These are phyloP conservation scores for Marchantia paleacea DNA, from an alignment of 225 moss, liverwort and hornwort species.

Conservation along the genomic window DNA sequence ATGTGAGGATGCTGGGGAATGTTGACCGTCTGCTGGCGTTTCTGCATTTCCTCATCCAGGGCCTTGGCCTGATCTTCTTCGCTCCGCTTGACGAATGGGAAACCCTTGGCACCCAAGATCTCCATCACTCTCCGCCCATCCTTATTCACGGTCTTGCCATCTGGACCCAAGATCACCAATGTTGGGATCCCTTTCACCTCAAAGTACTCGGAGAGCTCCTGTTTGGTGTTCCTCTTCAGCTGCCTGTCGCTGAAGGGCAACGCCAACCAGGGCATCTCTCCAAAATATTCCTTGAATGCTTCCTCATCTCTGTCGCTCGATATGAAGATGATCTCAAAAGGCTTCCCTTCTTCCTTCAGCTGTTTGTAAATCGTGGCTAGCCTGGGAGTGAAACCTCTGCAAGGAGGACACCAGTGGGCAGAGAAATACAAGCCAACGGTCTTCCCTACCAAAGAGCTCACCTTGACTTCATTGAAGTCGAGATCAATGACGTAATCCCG, in stretches of 20 bases:
- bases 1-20: slow-evolving; percentile 10
- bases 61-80: slow-evolving; percentile 2
- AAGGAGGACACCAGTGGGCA: slow-evolving; percentile 26
- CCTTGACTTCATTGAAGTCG: slow-evolving; percentile 14
- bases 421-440: slow-evolving; percentile 28
- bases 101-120: slow-evolving; percentile 19
- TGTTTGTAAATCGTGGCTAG: slow-evolving; percentile 18
- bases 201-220: slow-evolving; percentile 1
- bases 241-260: slow-evolving; percentile 21
- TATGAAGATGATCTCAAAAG: slow-evolving; percentile 28
- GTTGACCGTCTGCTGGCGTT: background rate
- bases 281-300: slow-evolving; percentile 7
- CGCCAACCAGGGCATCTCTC: slow-evolving; percentile 24
- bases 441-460: slow-evolving; percentile 24
- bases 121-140: slow-evolving; percentile 3
- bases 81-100: slow-evolving; percentile 7
- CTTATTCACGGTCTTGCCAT: slow-evolving; percentile 23
- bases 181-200: slow-evolving; percentile 14
- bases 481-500: slow-evolving; percentile 23
- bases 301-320: slow-evolving; percentile 22
- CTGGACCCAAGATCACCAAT: slow-evolving; percentile 23
- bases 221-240: background rate
- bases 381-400: slow-evolving; percentile 26
- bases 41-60: slow-evolving; percentile 11
- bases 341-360: slow-evolving; percentile 17